Percentiles rank a stretch among this genome's conserved stretches.
phyloP scores from a whole-genome alignment of 805 yeast species.

The Yamadazyma philogaea region DNA sequence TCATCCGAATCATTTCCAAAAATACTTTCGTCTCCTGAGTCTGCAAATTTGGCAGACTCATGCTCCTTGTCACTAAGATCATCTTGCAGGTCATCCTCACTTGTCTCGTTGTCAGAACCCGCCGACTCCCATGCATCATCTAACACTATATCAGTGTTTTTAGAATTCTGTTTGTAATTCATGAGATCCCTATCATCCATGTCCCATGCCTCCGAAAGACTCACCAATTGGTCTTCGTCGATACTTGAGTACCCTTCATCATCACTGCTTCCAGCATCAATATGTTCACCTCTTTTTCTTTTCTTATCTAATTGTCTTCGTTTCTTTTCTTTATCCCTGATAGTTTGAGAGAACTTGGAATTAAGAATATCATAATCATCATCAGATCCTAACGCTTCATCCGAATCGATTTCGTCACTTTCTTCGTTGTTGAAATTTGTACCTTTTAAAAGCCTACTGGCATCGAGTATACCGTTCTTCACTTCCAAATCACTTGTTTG shows the following conservation, averaged over 20 bases:
- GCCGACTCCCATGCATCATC: slow-evolving; percentile 32
- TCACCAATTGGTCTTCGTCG: slow-evolving; percentile 71
- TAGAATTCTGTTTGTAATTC: slow-evolving; percentile 15
- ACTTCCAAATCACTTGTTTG: slow-evolving; percentile 25
- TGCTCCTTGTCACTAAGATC: slow-evolving; percentile 17
- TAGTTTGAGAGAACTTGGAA: slow-evolving; percentile 66
- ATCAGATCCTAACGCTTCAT: slow-evolving; percentile 83
- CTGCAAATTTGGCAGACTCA: slow-evolving; percentile 17
- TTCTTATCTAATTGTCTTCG: slow-evolving; percentile 29
- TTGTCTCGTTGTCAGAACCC: slow-evolving; percentile 16
- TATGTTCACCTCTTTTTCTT: slow-evolving; percentile 24
- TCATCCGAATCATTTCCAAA: slow-evolving; percentile 38
- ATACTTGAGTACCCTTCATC: slow-evolving; percentile 69
- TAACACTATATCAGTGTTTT: slow-evolving; percentile 20
- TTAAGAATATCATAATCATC: slow-evolving; percentile 63
- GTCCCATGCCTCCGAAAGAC: slow-evolving; percentile 89
- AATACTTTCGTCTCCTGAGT: slow-evolving; percentile 22
- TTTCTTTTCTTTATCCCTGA: slow-evolving; percentile 52
- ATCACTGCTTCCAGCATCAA: slow-evolving; percentile 32
- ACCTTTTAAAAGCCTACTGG: slow-evolving; percentile 30
- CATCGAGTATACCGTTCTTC: slow-evolving; percentile 40
- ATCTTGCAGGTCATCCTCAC: slow-evolving; percentile 12
- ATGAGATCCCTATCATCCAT: slow-evolving; percentile 56
- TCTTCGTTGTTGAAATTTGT: slow-evolving; percentile 35
- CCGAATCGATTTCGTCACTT: slow-evolving; percentile 76